Conservation (phyloP, 495 filamentous ascomycete genomes). For the Penicillium samsonianum region DNA sequence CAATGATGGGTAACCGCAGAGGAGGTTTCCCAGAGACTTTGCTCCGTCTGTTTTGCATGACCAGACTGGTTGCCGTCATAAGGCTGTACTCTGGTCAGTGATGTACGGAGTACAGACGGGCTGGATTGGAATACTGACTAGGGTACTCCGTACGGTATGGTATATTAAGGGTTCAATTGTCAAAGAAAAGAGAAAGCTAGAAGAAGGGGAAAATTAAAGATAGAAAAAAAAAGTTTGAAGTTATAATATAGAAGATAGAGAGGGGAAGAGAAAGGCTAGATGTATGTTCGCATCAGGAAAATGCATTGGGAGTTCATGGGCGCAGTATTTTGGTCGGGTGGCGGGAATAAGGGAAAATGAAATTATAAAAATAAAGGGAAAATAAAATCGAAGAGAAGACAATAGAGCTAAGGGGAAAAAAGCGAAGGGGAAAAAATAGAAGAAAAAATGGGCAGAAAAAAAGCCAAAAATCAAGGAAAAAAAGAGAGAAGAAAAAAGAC, state of each 20-base stretch:
- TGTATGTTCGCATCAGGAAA: constrained; percentile 10
- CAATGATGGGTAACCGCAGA: constrained; percentile 48
- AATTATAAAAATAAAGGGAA: neutral
- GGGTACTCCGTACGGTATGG: neutral
- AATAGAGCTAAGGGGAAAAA: constrained; percentile 9
- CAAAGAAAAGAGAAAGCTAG: constrained; percentile 10
- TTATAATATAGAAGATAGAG: neutral
- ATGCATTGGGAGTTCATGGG: constrained; percentile 4
- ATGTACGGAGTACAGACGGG: neutral
- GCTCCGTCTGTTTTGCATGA: constrained; percentile 40
- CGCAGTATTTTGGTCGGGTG: constrained; percentile 30
- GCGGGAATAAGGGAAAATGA: constrained; percentile 21
- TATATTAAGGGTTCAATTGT: constrained; percentile 4
- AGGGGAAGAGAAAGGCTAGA: constrained; percentile 8
- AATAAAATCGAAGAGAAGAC: neutral
- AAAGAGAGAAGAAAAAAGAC: constrained; percentile 6
- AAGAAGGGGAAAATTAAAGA: constrained; percentile 9
- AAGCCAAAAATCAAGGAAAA: constrained; percentile 4
- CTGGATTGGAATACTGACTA: constrained; percentile 15
- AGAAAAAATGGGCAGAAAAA: neutral
- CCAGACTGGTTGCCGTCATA: constrained; percentile 44
- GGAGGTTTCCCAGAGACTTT: constrained; percentile 40
- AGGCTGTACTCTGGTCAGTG: constrained; percentile 18
- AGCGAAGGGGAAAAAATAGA: constrained; percentile 1
- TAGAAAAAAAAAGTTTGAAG: constrained; percentile 9